Evolutionary conservation across 2,329 filamentous ascomycete species (phyloP).

Genomic region (Aspergillus hortae): DNA sequence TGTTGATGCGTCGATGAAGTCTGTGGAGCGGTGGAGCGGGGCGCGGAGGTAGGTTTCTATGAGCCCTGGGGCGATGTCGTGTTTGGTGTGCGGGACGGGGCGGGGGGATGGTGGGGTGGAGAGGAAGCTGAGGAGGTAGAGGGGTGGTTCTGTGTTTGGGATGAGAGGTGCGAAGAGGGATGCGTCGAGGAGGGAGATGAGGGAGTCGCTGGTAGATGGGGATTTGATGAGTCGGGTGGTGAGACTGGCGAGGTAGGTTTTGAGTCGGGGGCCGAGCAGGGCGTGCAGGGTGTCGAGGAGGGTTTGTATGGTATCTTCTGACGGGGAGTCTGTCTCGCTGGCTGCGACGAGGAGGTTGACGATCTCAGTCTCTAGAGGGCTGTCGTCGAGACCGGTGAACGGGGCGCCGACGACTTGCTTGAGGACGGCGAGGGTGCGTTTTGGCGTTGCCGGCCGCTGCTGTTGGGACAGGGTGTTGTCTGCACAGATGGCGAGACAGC

Average conservation of each 20-base stretch:
- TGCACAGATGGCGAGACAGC: background rate
- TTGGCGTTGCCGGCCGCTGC: conserved; percentile 9
- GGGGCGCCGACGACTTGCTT: conserved; percentile 41
- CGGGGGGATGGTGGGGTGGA: conserved; percentile 20
- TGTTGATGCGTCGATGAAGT: conserved; percentile 43
- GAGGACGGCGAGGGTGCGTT: conserved; percentile 38
- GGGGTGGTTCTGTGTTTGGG: conserved; percentile 5
- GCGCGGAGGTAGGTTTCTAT: conserved; percentile 39
- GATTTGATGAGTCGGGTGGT: conserved; percentile 23
- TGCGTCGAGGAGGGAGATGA: conserved; percentile 31
- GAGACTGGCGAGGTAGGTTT: conserved; percentile 32
- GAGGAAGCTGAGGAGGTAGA: conserved; percentile 43
- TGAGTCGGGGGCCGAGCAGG: conserved; percentile 21
- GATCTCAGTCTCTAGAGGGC: conserved; percentile 15
- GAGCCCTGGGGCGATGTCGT: conserved; percentile 38
- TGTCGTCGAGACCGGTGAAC: conserved; percentile 28
- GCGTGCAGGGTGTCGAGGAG: conserved; percentile 14
- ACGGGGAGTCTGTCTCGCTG: background rate
- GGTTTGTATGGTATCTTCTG: background rate
- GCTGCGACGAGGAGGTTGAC: conserved; percentile 14
- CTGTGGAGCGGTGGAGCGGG: conserved; percentile 36
- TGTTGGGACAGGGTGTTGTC: conserved; percentile 9
- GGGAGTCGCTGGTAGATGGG: conserved; percentile 28
- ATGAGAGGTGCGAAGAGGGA: conserved; percentile 30
- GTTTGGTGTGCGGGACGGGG: conserved; percentile 27